Evolutionary conservation across 805 yeast species (phyloP), one percentile per base, ranked within the genome.

Genomic region (Metschnikowia aberdeeniae): DNA sequence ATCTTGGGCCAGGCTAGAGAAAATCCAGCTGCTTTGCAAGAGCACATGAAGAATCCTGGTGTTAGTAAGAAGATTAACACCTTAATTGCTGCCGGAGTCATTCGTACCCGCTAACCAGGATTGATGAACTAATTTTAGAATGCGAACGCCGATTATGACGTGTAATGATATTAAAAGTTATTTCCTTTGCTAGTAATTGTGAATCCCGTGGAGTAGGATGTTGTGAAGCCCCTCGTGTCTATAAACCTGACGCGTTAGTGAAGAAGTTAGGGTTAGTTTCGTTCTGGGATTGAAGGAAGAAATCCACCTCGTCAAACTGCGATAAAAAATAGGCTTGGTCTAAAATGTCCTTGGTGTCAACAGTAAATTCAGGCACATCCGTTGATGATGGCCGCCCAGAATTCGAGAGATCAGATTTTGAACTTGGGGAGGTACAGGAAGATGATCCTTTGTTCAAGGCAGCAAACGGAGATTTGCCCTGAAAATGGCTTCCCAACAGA

Each of bases 41-140:
- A 92, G 59, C 99, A 93, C 70, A 89, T 93, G 97, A 86, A 81
- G 76, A 93, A 93, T 70, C 98, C 99, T 34, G 95, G 82, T 50
- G 86, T 93, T 41, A 80, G 82, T 61, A 84, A 82, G 66, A 93
- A 93, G 80, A 82, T 93, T 58, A 84, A 86, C 66, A 77, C 86
- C 57, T 78, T 93, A 66, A 84, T 90, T 64, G 96, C 97, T 45
- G 97, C 98, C 14, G 99, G 99, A 66, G 86, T 93, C 45, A 90
- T 93, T 60, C 84, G 96, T 64, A 89, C 96, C 28, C 83, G 96
- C 62, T 84, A 63, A 49, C 14, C 20, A 20, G n/a, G 22, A 19
- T 29, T 34, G 22, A 34, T 34, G 41, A 20, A 17, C 26, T 7
- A 22, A 22, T 5, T 22, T 22, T 22, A 22, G 26, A 22, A 22